These are phyloP conservation scores for Aspergillus sparsus DNA, from an alignment of 495 filamentous ascomycete species.

Conservation along the genomic window DNA sequence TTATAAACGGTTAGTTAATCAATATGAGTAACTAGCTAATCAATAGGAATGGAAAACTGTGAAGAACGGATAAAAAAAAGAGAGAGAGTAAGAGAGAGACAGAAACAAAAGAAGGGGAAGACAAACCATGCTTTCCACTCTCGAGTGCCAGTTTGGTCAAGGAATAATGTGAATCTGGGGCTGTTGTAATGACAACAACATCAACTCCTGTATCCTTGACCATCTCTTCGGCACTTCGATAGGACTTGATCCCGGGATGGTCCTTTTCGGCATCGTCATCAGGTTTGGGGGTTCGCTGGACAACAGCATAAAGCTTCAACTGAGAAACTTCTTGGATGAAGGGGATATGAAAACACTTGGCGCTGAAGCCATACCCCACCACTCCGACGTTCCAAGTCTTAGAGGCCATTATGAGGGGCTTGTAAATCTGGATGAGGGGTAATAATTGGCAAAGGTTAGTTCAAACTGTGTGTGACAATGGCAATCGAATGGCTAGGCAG, in stretches of 20 bases:
- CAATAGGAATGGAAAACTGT: too few relatives aligned
- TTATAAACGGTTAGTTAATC: constrained; percentile 7
- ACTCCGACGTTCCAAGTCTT: constrained; percentile 60
- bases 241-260: constrained; percentile 64
- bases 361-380: constrained; percentile 74
- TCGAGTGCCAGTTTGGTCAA: constrained; percentile 67
- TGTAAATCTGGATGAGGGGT: constrained; percentile 13
- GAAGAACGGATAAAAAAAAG: neutral
- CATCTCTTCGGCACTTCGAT: constrained; percentile 61
- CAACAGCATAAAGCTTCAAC: constrained; percentile 72
- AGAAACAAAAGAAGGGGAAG: neutral
- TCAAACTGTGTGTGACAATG: neutral
- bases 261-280: constrained; percentile 66
- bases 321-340: constrained; percentile 67
- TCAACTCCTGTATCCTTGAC: constrained; percentile 67
- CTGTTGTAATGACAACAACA: constrained; percentile 73
- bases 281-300: constrained; percentile 72
- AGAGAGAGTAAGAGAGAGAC: neutral
- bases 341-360: constrained; percentile 89
- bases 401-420: constrained; percentile 40
- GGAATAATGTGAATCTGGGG: constrained; percentile 72
- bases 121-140: constrained; percentile 69
- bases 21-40: too few relatives aligned
- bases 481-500: neutral
- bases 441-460: neutral